Percentiles rank a stretch among this genome's conserved stretches.
Conservation (phyloP, 768 basidiomycete species). For the Terana coerulea region DNA sequence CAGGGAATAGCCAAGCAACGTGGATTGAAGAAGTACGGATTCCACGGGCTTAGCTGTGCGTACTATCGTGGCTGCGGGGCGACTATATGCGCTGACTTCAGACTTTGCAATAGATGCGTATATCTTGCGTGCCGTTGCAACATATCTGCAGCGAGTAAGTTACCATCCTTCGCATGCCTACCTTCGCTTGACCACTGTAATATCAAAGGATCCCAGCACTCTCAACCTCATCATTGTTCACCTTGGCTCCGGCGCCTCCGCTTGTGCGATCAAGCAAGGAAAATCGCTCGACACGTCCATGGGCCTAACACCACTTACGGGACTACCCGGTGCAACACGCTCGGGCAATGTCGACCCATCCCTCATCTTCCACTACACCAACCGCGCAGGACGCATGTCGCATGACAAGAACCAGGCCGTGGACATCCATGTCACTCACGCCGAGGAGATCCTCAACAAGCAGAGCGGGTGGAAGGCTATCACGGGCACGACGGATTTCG, state of each 20-base stretch:
- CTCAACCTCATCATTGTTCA: slow-evolving; percentile 81
- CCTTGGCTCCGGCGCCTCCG: slow-evolving; percentile 88
- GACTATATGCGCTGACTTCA: neutral
- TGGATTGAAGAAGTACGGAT: slow-evolving; percentile 85
- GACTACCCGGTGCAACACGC: slow-evolving; percentile 86
- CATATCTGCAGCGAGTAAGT: slow-evolving; percentile 51
- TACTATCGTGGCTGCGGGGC: slow-evolving; percentile 5
- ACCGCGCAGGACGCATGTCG: slow-evolving; percentile 43
- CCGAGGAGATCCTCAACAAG: slow-evolving; percentile 72
- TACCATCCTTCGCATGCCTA: neutral
- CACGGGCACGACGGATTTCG: slow-evolving; percentile 81
- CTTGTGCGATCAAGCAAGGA: slow-evolving; percentile 71
- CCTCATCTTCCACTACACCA: slow-evolving; percentile 76
- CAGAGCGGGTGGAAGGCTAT: slow-evolving; percentile 77
- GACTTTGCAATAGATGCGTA: slow-evolving; percentile 45
- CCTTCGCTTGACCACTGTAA: neutral
- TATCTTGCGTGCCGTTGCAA: slow-evolving; percentile 62
- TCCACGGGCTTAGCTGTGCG: slow-evolving; percentile 80
- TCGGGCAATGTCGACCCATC: slow-evolving; percentile 81
- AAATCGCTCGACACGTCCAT: slow-evolving; percentile 83
- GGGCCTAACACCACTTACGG: slow-evolving; percentile 89
- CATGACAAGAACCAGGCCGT: slow-evolving; percentile 43
- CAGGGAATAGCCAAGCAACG: slow-evolving; percentile 55
- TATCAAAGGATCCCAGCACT: slow-evolving; percentile 36
- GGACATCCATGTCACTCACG: slow-evolving; percentile 57